Conservation (phyloP, 2,329 filamentous ascomycete genomes). For the Venturia effusa region DNA sequence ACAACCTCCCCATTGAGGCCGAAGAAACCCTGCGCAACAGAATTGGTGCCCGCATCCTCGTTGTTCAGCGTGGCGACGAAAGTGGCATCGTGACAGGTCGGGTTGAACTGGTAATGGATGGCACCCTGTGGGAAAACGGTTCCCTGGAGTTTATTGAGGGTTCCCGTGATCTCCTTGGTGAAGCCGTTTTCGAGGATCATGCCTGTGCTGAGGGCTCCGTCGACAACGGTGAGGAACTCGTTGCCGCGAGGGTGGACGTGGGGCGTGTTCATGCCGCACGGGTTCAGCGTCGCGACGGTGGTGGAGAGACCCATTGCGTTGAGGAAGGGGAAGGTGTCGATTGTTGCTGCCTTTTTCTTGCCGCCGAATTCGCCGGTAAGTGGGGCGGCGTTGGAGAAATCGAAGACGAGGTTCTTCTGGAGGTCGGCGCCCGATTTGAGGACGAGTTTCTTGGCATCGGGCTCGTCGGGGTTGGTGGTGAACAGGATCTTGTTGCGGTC, state of each 20-base stretch:
- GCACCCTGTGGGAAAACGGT: slow-evolving; percentile 36
- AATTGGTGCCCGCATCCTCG: slow-evolving; percentile 32
- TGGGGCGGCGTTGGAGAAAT: slow-evolving; percentile 35
- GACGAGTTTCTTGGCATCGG: not conserved
- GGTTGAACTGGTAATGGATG: slow-evolving; percentile 41
- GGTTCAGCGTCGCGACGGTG: slow-evolving; percentile 28
- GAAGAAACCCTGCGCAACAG: slow-evolving; percentile 35
- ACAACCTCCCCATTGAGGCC: slow-evolving; percentile 26
- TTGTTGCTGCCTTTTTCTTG: slow-evolving; percentile 19
- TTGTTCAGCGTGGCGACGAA: slow-evolving; percentile 34
- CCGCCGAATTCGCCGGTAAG: slow-evolving; percentile 13
- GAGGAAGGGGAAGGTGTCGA: slow-evolving; percentile 29
- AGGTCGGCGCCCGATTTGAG: slow-evolving; percentile 24
- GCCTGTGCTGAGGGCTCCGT: slow-evolving; percentile 31
- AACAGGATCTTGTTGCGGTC: slow-evolving; percentile 30
- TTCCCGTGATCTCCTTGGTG: slow-evolving; percentile 29
- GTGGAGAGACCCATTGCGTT: slow-evolving; percentile 27
- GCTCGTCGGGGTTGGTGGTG: slow-evolving; percentile 15
- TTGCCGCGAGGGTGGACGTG: slow-evolving; percentile 39
- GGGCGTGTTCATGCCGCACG: slow-evolving; percentile 38
- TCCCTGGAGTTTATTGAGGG: slow-evolving; percentile 31
- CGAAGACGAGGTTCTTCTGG: slow-evolving; percentile 49
- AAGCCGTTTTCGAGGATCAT: slow-evolving; percentile 38
- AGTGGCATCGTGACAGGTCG: slow-evolving; percentile 31
- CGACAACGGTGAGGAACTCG: slow-evolving; percentile 36